Base-by-base conservation (phyloP, 1,139 yeast genomes). In the Nakaseomyces delphensis region DNA sequence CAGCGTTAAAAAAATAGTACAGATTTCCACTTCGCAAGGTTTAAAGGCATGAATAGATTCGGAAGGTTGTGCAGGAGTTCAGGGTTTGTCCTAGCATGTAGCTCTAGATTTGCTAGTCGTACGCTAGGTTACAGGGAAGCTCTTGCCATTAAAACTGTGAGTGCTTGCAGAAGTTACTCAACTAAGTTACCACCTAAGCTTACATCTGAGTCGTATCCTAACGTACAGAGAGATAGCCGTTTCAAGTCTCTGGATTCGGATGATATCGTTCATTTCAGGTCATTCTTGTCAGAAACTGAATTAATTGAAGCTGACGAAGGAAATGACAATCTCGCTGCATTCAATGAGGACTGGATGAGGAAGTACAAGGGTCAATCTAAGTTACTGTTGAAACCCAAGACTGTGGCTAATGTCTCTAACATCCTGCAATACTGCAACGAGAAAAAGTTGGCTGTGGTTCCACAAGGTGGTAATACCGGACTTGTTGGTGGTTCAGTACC, bases 391-490 rank as follows among this genome's bases (percentile, higher is more conserved):
- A 86, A 83, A 59, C 98, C 98, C 30, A 83, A 82, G 56, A 75
- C 84, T 14, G 77, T 87, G 2, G 77, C 82, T 47, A 93, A 91
- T 62, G 81, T 91, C 16, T 72, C 91, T 3, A 59, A 76, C 54
- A 85, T 91, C 49, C 60, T 91, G 56, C 78, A 79, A 60, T 83
- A 86, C 64, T 86, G 96, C 69, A 83, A 84, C 58, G 84, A 80
- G 25, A 67, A 79, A 40, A 75, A 72, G 48, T 66, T 89, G 30
- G 96, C 97, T 0, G 80, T 89, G 38, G 96, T 86, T 5, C 97
- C 98, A 10, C 97, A 91, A 65, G 96, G 97, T 58, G 98, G 98
- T 48, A 89, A 89, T 64, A 89, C 97, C 3, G 96, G 96, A 15
- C 74, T 89, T 42, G 98, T 91, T 30, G 98, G 97, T 45, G 98